Base-by-base conservation (phyloP, 2,329 filamentous ascomycete genomes). In the Teratosphaeria destructans region DNA sequence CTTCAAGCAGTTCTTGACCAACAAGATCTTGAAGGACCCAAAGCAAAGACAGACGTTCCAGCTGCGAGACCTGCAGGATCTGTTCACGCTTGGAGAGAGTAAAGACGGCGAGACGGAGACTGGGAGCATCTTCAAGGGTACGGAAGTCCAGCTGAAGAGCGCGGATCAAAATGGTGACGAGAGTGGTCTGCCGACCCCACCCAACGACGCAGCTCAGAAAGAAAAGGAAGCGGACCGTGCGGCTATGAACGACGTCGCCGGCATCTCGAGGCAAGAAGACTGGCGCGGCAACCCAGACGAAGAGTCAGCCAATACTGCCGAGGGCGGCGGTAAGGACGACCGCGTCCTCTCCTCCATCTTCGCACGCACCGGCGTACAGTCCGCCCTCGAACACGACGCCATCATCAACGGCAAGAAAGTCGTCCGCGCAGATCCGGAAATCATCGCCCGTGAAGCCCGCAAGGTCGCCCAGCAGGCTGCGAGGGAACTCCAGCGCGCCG, bases 1-100 rank as follows among this genome's bases (percentile, higher is more conserved):
- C 56, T 99, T 95, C 80, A 99, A 99, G 74, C 93, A 97, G 67
- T 96, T 97, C 70, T 80, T 99, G 62, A 94, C 91, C 3, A 96
- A 97, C 76, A 97, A 97, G 73, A 92, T 99, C 6, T 75, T 99
- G 56, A 92, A 89, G 66, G 93, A 99, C 67, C 91, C 94, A 0
- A 96, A 95, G 69, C 92, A 97, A 73, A 85, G 90, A 26, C 90
- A 94, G 64, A 91, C 88, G 0, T 96, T 97, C 72, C 90, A 95
- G 60, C 81, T 95, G 68, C 88, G 87, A 60, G 92, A 97, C 68
- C 76, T 99, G 16, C 90, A 96, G 65, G 93, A 99, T 71, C 80
- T 99, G 0, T 99, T 99, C 73, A 90, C 85, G 0, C 80, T 95
- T 2, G 88, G 85, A 23, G 81, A 82, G 14, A 53, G 82, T 85